phyloP scores from a whole-genome alignment of 2,329 filamentous ascomycete species.

The Fonsecaea monophora region DNA sequence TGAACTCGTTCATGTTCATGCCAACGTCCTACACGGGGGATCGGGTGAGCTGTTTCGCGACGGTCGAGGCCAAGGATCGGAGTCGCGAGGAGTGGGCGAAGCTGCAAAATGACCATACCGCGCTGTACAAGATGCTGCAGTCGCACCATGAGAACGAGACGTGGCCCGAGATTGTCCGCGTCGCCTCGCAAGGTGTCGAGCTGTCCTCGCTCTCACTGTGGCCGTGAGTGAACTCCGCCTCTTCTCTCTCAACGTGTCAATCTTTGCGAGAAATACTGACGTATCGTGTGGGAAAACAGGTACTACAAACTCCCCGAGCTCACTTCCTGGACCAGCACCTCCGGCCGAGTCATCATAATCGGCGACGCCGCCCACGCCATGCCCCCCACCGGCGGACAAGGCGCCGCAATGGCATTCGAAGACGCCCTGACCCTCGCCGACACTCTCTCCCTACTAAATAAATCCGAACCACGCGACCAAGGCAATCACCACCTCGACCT shows the following conservation, averaged over 20 bases:
- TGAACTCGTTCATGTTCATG: slow-evolving; percentile 35
- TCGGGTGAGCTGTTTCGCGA: slow-evolving; percentile 26
- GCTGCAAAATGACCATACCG: slow-evolving; percentile 31
- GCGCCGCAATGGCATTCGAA: slow-evolving; percentile 38
- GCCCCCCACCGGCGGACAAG: slow-evolving; percentile 37
- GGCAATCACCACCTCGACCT: not conserved
- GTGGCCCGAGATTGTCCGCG: slow-evolving; percentile 33
- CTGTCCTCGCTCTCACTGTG: slow-evolving; percentile 30
- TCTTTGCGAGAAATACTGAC: not conserved
- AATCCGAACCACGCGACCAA: slow-evolving; percentile 10
- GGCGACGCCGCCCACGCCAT: slow-evolving; percentile 39
- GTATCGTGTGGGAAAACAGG: not conserved
- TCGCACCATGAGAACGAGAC: slow-evolving; percentile 19
- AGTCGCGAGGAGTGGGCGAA: slow-evolving; percentile 35
- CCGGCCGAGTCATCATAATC: slow-evolving; percentile 32
- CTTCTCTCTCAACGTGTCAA: not conserved
- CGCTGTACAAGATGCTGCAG: slow-evolving; percentile 30
- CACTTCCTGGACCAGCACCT: slow-evolving; percentile 31
- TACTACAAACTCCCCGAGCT: slow-evolving; percentile 35
- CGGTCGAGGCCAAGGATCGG: slow-evolving; percentile 32
- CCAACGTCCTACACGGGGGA: slow-evolving; percentile 27
- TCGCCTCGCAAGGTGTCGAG: slow-evolving; percentile 28
- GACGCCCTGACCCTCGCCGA: slow-evolving; percentile 37
- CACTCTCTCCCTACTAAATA: slow-evolving; percentile 19
- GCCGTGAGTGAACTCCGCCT: slow-evolving; percentile 28